Evolutionary conservation across 306 rosid species (phyloP).

Genomic region (Cucurbita maxima): DNA sequence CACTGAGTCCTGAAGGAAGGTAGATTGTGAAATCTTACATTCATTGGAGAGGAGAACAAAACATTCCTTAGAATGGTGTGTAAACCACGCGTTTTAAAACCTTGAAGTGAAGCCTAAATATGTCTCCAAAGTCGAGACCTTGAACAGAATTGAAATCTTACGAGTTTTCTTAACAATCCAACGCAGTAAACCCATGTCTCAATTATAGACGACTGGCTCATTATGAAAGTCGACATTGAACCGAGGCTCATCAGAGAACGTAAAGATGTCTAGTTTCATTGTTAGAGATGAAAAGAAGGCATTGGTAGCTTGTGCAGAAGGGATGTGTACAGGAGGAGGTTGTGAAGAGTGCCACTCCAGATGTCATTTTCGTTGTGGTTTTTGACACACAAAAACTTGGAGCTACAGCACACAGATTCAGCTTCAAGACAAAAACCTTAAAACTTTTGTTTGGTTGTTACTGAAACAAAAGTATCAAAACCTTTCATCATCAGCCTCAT

Average conservation of each 20-base stretch:
- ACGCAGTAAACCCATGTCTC: not conserved
- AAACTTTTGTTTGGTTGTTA: not conserved
- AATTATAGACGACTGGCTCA: not conserved
- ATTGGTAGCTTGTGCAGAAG: not conserved
- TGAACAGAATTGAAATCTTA: too few relatives aligned
- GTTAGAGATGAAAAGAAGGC: not conserved
- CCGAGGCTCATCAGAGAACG: not conserved
- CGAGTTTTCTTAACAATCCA: not conserved
- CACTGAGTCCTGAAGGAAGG: too few relatives aligned
- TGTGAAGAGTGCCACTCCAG: not conserved
- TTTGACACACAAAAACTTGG: not conserved
- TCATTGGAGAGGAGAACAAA: too few relatives aligned
- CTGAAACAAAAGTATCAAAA: not conserved
- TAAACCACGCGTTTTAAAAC: too few relatives aligned
- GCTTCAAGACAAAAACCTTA: not conserved
- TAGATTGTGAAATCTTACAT: too few relatives aligned
- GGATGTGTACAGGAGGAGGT: not conserved
- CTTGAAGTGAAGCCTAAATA: too few relatives aligned
- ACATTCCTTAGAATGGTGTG: too few relatives aligned
- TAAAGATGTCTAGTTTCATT: not conserved
- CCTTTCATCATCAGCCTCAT: not conserved
- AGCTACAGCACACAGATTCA: constrained; percentile 1
- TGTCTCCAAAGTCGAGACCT: not conserved
- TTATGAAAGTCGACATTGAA: not conserved
- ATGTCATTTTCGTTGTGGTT: not conserved